Evolutionary conservation across 2,329 filamentous ascomycete species (phyloP), one percentile per base, ranked within the genome.

Genomic region (Fusarium sp.): DNA sequence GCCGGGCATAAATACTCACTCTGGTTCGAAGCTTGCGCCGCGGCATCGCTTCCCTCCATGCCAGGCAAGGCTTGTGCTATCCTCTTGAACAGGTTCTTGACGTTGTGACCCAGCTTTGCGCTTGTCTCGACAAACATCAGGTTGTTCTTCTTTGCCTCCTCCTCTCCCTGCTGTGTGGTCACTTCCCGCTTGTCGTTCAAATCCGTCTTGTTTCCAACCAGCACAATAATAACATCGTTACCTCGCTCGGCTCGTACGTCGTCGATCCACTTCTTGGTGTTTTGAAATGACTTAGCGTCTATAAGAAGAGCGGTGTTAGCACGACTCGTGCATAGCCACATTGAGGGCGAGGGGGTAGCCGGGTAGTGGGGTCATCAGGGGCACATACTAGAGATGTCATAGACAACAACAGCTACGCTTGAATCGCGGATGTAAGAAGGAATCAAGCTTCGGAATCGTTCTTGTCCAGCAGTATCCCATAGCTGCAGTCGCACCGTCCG

Each of bases 81-180:
- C 86, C 95, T 93, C 88, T 95, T 94, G 86, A 99, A 99, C 65
- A 99, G 87, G 76, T 93, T 94, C 88, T 99, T 99, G 77, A 99
- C 97, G 81, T 99, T 99, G 84, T 98, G 95, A 44, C 97, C 95
- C 18, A 97, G 88, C 88, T 99, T 99, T 61, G 96, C 96, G 83
- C 95, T 98, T 61, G 96, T 99, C 88, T 99, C 96, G 78, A 99
- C 96, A 81, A 99, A 99, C 94, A 99, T 98, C 76, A 98, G 87
- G 75, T 96, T 96, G 84, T 97, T 96, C 88, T 96, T 96, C 89
- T 97, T 97, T 47, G 96, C 96, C 85, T 99, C 96, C 79, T 98
- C 96, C 83, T 99, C 96, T 68, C 96, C 96, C 84, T 98, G 95
- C 80, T 94, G 92, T 40, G 95, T 97, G 46, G 96, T 99, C 69